phyloP scores from a whole-genome alignment of 257 asterid species.

The Jaltomata sinuosa region DNA sequence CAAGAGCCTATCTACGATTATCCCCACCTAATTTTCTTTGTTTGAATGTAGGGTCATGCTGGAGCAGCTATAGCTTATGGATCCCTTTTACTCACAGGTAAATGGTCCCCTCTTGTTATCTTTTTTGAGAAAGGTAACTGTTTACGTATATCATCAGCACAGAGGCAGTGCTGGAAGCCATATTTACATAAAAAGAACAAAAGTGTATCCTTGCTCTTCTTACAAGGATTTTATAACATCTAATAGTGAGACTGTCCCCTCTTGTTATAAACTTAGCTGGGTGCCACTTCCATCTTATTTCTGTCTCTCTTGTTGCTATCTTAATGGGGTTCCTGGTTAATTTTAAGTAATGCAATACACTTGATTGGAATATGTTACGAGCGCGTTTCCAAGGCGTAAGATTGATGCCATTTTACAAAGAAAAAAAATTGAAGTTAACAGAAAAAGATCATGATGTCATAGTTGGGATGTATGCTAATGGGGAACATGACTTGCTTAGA shows the following conservation, averaged over 20 bases:
- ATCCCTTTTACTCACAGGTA: conserved; percentile 80
- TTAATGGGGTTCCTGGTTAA: not conserved
- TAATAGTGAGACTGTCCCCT: not conserved
- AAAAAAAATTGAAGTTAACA: too few relatives aligned
- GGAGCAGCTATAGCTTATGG: conserved; percentile 93
- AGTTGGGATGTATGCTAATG: not conserved
- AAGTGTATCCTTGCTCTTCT: not conserved
- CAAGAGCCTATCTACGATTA: not conserved
- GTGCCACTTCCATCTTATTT: not conserved
- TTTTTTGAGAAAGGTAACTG: not conserved
- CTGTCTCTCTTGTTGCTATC: not conserved
- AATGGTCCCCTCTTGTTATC: not conserved
- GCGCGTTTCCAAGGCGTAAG: not conserved
- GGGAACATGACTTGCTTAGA: not conserved
- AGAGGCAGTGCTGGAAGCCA: not conserved
- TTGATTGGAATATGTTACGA: not conserved
- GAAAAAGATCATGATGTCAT: not conserved
- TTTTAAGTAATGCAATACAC: not conserved
- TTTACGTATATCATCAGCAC: not conserved
- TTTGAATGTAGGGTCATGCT: conserved; percentile 60
- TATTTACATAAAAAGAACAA: not conserved
- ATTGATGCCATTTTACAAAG: not conserved
- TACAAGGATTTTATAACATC: not conserved
- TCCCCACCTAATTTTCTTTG: conserved; percentile 3
- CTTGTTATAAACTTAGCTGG: not conserved